phyloP scores from a whole-genome alignment of 371 early-diverging fungal genomes.

The Mortierella sp. region DNA sequence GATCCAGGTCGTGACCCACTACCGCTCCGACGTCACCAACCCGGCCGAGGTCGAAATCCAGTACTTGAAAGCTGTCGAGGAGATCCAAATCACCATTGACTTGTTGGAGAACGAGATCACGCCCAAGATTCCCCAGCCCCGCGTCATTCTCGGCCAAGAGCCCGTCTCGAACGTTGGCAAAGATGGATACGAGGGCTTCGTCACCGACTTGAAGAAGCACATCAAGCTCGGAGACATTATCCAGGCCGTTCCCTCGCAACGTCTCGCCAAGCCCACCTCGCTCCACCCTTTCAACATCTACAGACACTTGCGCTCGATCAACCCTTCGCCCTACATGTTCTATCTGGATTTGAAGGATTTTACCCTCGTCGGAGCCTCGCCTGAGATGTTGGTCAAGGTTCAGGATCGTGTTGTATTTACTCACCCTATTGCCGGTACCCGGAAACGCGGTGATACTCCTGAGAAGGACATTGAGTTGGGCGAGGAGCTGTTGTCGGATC shows the following conservation, averaged over 20 bases:
- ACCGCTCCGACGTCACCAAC: conserved; percentile 76
- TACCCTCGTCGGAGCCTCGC: conserved; percentile 97
- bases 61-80: conserved; percentile 75
- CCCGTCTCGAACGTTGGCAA: conserved; percentile 89
- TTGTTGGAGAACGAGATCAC: conserved; percentile 70
- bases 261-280: conserved; percentile 86
- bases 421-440: conserved; percentile 98
- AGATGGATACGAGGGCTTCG: conserved; percentile 91
- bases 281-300: conserved; percentile 98
- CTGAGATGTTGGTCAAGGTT: conserved; percentile 97
- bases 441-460: conserved; percentile 86
- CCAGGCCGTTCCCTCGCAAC: conserved; percentile 96
- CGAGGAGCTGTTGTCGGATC: conserved; percentile 85
- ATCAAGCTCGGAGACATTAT: conserved; percentile 97
- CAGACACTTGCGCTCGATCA: conserved; percentile 92
- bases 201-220: conserved; percentile 87
- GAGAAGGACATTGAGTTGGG: conserved; percentile 91
- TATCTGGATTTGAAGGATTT: conserved; percentile 93
- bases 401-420: conserved; percentile 86
- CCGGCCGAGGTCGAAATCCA: conserved; percentile 67
- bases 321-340: conserved; percentile 99
- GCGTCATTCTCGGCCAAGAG: conserved; percentile 75
- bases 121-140: conserved; percentile 72
- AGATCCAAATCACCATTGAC: conserved; percentile 74
- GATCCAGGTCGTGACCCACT: conserved; percentile 92